Evolutionary conservation across 2,329 filamentous ascomycete species (phyloP), one percentile per base, ranked within the genome.

Genomic region (Aspergillus flavus): DNA sequence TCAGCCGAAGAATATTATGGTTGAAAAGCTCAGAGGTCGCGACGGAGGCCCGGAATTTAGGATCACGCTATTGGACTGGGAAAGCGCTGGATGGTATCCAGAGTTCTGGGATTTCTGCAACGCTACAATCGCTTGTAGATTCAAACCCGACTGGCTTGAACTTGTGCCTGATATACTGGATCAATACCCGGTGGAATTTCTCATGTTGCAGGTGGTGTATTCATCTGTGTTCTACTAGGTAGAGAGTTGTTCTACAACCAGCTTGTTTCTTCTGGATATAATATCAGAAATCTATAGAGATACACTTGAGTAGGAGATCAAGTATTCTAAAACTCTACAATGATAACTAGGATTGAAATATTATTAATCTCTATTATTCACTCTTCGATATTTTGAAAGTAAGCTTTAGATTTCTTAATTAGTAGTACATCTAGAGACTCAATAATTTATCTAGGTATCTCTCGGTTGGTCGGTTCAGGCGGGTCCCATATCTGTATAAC

Each of bases 31-130:
- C 0, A 12, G 45, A 48, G 4, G 2, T 26, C 45, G 23, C 7
- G 45, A 48, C 10, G n/a, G 12, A 14, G 7, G 23, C 2, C 45
- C 45, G 6, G 21, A 26, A 9, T 48, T 48, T 9, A 63, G 23
- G 23, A 58, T 66, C 28, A 63, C 52, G 32, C 23, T 66, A 39
- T 16, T 62, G 2, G 62, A 68, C 50, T 68, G 65, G 65, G 64
- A 66, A 52, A 61, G 50, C 19, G 48, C 67, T 60, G 64, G 65
- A 34, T 68, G 61, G 63, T 68, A 57, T 53, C 64, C 64, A 2
- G 63, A 68, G n/a, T 68, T 60, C 54, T 66, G 64, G 66, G 67
- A 68, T 39, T 69, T 68, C 32, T 69, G 64, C 58, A 66, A 64
- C 50, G 62, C 64, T n/a, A 66, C 64, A 11, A 62, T 66, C 26